Evolutionary conservation across 768 basidiomycete genomes (phyloP), one percentile per base, ranked within the genome.

Genomic region (Piloderma croceum): DNA sequence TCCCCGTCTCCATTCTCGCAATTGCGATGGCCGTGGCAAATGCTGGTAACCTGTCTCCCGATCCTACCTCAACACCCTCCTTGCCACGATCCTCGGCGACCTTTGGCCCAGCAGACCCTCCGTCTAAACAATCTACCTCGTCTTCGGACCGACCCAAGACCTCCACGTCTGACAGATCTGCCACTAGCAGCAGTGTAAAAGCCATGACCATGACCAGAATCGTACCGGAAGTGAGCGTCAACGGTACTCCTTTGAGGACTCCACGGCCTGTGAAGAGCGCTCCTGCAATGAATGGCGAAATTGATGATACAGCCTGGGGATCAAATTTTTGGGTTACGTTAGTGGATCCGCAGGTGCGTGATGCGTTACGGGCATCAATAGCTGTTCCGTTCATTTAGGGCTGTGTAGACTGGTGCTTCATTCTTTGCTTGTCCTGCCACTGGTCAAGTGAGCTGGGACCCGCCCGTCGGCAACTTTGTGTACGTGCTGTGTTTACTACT

Each of bases 401-500:
- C 31, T 29, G 24, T 42, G 25, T 51, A 77, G 76, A 74, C 71
- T 27, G 71, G 70, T 56, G 71, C 72, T 3, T 78, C 83, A 7
- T 96, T 96, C 67, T 97, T 81, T 61, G 92, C 92, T 18, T 93
- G 90, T 62, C 92, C 92, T 38, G 81, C 90, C 1, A 89, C 90
- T 11, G 91, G 91, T 12, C 78, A 91, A 58, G 88, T 90, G 40
- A 86, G 86, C 54, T 96, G 92, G 91, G 89, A 91, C 56, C 81
- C 92, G 6, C 92, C 92, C 17, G 74, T 81, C 18, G 90, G 90
- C 6, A 82, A 85, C 41, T 91, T 91, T 60, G 81, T 94, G 84
- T 90, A 63, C 60, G 80, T 67, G 23, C 31, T 31, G 24, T 31
- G 36, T 31, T 43, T n/a, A 17, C 34, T 49, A 51, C 54, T 44